Evolutionary conservation across 2,329 filamentous ascomycete species (phyloP), one percentile per base, ranked within the genome.

Genomic region (Pseudocercospora vitis): DNA sequence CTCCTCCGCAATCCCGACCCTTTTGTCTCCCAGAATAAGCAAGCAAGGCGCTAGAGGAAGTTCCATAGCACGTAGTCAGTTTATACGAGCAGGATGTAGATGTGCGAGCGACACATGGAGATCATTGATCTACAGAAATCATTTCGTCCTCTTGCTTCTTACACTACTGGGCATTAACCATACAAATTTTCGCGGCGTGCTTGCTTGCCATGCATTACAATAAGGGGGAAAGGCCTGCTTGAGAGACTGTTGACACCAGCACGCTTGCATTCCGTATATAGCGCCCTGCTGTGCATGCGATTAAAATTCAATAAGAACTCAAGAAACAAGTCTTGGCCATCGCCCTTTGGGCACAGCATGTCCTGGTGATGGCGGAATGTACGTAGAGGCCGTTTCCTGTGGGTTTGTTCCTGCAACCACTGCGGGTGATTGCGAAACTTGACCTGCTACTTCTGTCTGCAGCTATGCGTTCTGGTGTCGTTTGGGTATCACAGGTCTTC

Each of bases 181-280:
- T 42, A 42, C 37, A n/a, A n/a, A 42, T 42, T 42, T 26, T 42
- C 24, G 35, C n/a, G n/a, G n/a, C n/a, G 14, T 35, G 32, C n/a
- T 37, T 14, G 19, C 37, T 24, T 42, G 37, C 37, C 24, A 42
- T 42, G 37, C 37, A 42, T 42, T 42, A 42, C 42, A 45, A 45
- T 18, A 45, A 28, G 26, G 29, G 21, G 21, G 14, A 16, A 21
- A 26, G 26, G 42, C 42, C 42, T 45, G 42, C 42, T 24, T 45
- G 32, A 45, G 42, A 29, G 42, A 45, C 42, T 45, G 42, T 45
- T 45, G 42, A 45, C 42, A 45, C 24, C 24, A 31, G 42, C 42
- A 18, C 42, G 29, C 29, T 7, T 24, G 28, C 42, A 14, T 31
- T 31, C 21, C 42, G n/a, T n/a, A n/a, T 24, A 45, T 45, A 45